These are phyloP conservation scores for Neospora caninum DNA, from an alignment of 169 alveolate species.

Conservation along the genomic window DNA sequence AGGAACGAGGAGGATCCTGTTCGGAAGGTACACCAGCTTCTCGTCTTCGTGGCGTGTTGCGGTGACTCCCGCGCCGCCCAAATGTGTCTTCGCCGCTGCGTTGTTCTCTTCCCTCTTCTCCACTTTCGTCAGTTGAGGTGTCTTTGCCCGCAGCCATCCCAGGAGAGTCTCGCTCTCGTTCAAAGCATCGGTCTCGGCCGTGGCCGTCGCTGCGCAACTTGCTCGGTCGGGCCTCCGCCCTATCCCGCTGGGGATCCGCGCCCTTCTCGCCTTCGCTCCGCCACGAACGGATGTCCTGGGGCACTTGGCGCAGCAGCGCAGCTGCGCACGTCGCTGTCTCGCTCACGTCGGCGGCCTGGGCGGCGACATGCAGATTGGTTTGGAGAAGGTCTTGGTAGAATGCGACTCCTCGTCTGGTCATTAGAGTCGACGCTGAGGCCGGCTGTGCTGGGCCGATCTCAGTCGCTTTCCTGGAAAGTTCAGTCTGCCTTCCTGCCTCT, in stretches of 20 bases:
- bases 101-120: no score
- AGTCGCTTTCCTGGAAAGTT: no score
- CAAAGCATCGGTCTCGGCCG: neutral
- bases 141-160: no score
- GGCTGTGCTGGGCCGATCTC: no score
- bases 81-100: no score
- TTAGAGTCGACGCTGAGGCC: neutral
- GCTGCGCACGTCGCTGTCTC: neutral
- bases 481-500: no score
- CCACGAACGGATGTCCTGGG: neutral
- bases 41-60: no score
- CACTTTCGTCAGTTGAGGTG: no score
- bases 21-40: no score
- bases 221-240: neutral
- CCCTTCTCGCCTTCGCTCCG: neutral
- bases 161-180: no score
- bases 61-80: no score
- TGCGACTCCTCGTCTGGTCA: neutral
- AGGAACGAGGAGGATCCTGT: no score
- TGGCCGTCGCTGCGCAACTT: neutral
- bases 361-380: neutral
- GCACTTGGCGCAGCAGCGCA: neutral
- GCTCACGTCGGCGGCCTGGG: constrained; percentile 11
- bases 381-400: neutral
- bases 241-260: neutral